Evolutionary conservation across 345 rosid genomes (phyloP).

Genomic region (Hibiscus syriacus): DNA sequence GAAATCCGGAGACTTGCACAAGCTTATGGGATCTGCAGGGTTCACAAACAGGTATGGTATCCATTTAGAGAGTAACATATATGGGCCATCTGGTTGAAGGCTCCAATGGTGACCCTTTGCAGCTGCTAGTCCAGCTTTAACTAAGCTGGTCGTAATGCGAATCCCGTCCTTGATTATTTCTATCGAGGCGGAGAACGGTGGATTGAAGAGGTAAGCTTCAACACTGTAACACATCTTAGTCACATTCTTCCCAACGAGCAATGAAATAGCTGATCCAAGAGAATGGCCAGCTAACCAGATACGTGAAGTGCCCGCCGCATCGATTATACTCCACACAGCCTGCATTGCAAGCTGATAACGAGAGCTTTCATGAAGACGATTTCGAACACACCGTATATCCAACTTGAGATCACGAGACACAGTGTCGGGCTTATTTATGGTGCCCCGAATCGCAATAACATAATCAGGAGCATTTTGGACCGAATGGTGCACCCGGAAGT

Average conservation of each 20-base stretch:
- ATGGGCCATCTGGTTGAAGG: slow-evolving; percentile 21
- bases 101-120: slow-evolving; percentile 31
- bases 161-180: slow-evolving; percentile 49
- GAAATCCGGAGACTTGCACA: slow-evolving; percentile 28
- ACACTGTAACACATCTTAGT: slow-evolving; percentile 31
- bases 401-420: slow-evolving; percentile 40
- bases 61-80: slow-evolving; percentile 39
- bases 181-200: slow-evolving; percentile 54
- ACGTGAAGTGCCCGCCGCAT: slow-evolving; percentile 26
- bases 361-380: slow-evolving; percentile 40
- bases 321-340: slow-evolving; percentile 34
- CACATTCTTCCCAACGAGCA: slow-evolving; percentile 57
- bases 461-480: slow-evolving; percentile 32
- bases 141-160: slow-evolving; percentile 39
- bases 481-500: neutral
- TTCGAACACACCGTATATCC: slow-evolving; percentile 35
- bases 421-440: slow-evolving; percentile 35
- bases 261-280: slow-evolving; percentile 61
- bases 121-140: slow-evolving; percentile 52
- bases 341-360: slow-evolving; percentile 48
- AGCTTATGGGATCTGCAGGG: slow-evolving; percentile 40
- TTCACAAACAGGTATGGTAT: slow-evolving; percentile 45
- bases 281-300: slow-evolving; percentile 70
- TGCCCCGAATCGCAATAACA: slow-evolving; percentile 69
- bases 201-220: slow-evolving; percentile 52